Conservation (phyloP, 192 early-diverging fungal species). For the Rhizophagus prolifer region DNA sequence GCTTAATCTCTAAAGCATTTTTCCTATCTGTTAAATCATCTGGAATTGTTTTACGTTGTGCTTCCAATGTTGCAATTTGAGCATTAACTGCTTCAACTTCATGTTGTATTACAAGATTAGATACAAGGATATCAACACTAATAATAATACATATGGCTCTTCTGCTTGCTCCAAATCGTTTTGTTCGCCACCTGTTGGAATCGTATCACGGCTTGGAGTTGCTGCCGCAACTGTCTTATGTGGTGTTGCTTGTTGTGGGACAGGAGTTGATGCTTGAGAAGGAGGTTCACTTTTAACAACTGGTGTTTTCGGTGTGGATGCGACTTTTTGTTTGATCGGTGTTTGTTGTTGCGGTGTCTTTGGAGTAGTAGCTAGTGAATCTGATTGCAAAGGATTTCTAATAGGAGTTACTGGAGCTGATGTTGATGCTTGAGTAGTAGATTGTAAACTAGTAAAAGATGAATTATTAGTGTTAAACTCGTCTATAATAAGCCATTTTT, state of each 20-base stretch:
- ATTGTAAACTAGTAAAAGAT: conserved; percentile 25
- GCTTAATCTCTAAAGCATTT: conserved; percentile 67
- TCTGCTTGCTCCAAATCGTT: conserved; percentile 50
- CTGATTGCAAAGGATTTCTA: neutral
- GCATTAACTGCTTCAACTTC: conserved; percentile 54
- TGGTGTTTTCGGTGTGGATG: neutral
- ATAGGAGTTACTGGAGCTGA: neutral
- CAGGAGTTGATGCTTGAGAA: neutral
- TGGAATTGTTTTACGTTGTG: conserved; percentile 44
- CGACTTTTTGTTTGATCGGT: too few relatives aligned
- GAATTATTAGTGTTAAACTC: conserved; percentile 38
- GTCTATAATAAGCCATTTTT: conserved; percentile 68
- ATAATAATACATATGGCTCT: conserved; percentile 31
- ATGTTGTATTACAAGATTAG: conserved; percentile 71
- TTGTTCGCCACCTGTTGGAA: conserved; percentile 29
- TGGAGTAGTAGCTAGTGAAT: neutral
- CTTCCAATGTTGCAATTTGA: conserved; percentile 48
- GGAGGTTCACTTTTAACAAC: neutral
- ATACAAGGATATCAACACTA: conserved; percentile 71
- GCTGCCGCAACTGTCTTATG: neutral
- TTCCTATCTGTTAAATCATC: conserved; percentile 68
- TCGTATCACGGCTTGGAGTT: neutral
- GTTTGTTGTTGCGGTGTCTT: neutral
- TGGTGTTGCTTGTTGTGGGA: conserved; percentile 1
- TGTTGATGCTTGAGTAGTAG: conserved; percentile 18